Conservation (phyloP, 2,329 filamentous ascomycete species). For the Aphanoascus verrucosus region DNA sequence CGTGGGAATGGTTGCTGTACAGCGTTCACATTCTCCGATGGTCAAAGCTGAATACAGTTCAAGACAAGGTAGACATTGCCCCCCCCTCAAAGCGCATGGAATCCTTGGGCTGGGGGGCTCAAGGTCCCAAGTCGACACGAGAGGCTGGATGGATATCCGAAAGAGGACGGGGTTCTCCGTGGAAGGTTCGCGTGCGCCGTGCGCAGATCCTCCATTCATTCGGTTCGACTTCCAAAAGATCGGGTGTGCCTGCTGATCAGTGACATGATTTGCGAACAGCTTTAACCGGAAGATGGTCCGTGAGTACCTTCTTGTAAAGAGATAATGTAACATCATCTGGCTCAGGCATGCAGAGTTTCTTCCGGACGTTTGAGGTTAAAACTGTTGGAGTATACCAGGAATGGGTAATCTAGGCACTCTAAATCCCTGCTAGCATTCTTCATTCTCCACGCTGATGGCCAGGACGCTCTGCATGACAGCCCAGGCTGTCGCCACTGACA, state of each 20-base stretch:
- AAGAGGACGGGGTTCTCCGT: background rate
- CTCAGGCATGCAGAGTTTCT: background rate
- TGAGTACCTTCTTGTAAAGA: constrained; percentile 3
- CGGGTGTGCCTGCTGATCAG: constrained; percentile 9
- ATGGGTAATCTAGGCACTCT: background rate
- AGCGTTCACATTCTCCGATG: background rate
- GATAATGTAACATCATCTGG: constrained; percentile 9
- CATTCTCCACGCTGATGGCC: background rate
- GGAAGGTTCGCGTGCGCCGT: background rate
- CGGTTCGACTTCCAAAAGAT: constrained; percentile 10
- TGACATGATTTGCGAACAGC: background rate
- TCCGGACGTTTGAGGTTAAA: background rate
- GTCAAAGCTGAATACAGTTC: constrained; percentile 12
- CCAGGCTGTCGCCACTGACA: background rate
- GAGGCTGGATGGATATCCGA: background rate
- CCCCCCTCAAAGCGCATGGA: background rate
- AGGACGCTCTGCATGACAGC: background rate
- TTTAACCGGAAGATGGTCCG: constrained; percentile 5
- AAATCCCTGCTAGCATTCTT: background rate
- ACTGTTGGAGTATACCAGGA: background rate
- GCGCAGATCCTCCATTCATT: constrained; percentile 2
- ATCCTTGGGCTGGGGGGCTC: background rate
- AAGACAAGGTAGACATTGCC: background rate
- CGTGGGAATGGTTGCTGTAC: background rate
- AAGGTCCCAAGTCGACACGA: background rate